Evolutionary conservation across 2,329 filamentous ascomycete species (phyloP), one percentile per base, ranked within the genome.

Genomic region (Pestalotiopsis fici): DNA sequence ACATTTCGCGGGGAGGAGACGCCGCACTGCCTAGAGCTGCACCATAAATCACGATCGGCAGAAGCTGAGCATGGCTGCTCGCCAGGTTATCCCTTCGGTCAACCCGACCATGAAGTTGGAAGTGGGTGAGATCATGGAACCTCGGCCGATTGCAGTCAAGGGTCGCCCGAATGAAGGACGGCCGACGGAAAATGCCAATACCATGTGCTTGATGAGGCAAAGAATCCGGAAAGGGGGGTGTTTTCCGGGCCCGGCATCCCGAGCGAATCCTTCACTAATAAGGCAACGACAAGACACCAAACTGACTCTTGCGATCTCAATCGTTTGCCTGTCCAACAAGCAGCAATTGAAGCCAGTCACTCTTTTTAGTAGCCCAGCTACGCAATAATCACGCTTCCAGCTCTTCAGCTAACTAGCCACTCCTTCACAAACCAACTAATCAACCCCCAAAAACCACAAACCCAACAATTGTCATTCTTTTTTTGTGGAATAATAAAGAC

Each of bases 311-410:
- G 60, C 60, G 21, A 25, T 60, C 57, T 60, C 31, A 21, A 27
- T 47, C 39, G 23, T 54, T 63, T 63, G 60, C 37, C 60, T 63
- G 60, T 63, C 50, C 60, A 63, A 63, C 37, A 6, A 47, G 60
- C 60, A 63, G n/a, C 18, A n/a, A 9, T 21, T 50, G 60, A 63
- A 63, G 60, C 60, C 60, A 63, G 60, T 54, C 60, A 63, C 37
- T 63, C 60, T 63, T 50, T 63, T 47, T 35, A 15, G 25, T 62
- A 37, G 35, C 59, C 25, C 43, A 23, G n/a, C 56, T 47, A 62
- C 35, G 59, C 35, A 47, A 62, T n/a, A 63, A 13, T 63, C 60
- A 63, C 60, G 60, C 60, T 63, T 63, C 60, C 21, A 15, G 60
- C 60, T 63, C 43, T 37, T 27, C 60, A 12, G 13, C 12, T 15